These are phyloP conservation scores for Drechslera avenae DNA, from an alignment of 2,329 filamentous ascomycete species.

Conservation along the genomic window DNA sequence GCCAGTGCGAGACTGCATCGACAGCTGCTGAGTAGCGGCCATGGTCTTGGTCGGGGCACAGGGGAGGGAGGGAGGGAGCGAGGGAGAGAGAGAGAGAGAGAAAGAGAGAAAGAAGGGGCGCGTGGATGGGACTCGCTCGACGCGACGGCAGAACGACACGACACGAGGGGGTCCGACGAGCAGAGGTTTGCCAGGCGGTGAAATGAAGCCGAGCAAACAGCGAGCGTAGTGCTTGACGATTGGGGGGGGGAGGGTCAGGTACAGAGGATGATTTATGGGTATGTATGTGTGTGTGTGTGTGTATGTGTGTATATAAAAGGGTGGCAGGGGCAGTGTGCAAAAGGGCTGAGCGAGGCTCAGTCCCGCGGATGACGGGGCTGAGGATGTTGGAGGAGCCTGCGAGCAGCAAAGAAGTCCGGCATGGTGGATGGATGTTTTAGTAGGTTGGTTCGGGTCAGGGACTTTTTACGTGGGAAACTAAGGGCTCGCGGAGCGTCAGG, in stretches of 20 bases:
- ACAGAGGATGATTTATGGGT: constrained; percentile 11
- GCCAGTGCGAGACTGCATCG: constrained; percentile 72
- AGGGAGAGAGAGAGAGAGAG: background rate
- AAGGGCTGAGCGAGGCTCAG: constrained; percentile 48
- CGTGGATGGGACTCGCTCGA: constrained; percentile 21
- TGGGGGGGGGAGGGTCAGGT: background rate
- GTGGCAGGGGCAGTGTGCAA: constrained; percentile 3
- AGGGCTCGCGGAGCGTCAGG: constrained; percentile 23
- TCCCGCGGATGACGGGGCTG: constrained; percentile 58
- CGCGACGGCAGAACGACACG: constrained; percentile 8
- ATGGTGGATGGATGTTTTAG: constrained; percentile 48
- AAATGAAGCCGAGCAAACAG: constrained; percentile 36
- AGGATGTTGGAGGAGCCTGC: constrained; percentile 52
- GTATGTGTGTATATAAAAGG: constrained; percentile 46
- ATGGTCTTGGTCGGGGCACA: constrained; percentile 37
- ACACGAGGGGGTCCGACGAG: constrained; percentile 21
- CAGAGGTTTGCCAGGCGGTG: constrained; percentile 30
- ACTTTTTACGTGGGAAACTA: constrained; percentile 37
- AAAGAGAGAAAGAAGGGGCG: constrained; percentile 2
- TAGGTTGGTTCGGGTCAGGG: constrained; percentile 40
- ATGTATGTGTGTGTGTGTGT: constrained; percentile 13
- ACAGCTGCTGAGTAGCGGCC: constrained; percentile 53
- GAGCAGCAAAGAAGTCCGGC: constrained; percentile 46
- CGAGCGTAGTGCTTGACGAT: constrained; percentile 10
- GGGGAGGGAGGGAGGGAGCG: constrained; percentile 11